These are phyloP conservation scores for Picea sitchensis DNA, from an alignment of 75 land plant species.

Conservation along the genomic window DNA sequence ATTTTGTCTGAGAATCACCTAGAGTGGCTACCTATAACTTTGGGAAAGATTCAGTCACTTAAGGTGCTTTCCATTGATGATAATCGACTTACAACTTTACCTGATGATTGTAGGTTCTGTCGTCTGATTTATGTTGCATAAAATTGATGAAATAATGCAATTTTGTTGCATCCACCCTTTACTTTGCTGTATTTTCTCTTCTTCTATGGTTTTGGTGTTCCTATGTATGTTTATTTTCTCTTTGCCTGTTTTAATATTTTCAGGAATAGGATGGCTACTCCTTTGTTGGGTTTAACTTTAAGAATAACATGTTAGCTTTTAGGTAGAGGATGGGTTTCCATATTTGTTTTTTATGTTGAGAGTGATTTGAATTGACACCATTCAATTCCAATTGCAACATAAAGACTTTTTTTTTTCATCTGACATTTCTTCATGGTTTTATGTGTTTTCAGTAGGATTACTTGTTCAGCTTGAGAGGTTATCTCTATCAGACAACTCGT, in stretches of 20 bases:
- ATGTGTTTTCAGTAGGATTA: constrained; percentile 62
- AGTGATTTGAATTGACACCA: background rate
- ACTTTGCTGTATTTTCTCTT: background rate
- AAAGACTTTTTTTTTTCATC: background rate
- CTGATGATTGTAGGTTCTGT: constrained; percentile 79
- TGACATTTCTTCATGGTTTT: constrained; percentile 11
- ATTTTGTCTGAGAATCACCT: constrained; percentile 61
- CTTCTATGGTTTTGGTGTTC: background rate
- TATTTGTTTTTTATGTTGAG: background rate
- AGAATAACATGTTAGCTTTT: background rate
- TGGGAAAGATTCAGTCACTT: constrained; percentile 73
- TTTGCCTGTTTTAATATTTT: background rate
- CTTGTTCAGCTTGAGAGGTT: constrained; percentile 78
- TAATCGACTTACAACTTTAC: constrained; percentile 65
- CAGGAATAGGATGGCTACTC: background rate
- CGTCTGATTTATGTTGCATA: background rate
- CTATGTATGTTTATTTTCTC: constrained; percentile 1
- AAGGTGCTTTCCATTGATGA: constrained; percentile 78
- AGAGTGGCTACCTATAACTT: constrained; percentile 65
- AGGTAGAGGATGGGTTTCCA: background rate
- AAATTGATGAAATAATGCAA: background rate
- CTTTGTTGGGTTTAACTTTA: background rate
- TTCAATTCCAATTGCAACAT: background rate
- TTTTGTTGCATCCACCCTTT: constrained; percentile 6
- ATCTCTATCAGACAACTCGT: constrained; percentile 60